These are phyloP conservation scores for Platanus orientalis DNA, from an alignment of 164 flowering plant species.

Conservation along the genomic window DNA sequence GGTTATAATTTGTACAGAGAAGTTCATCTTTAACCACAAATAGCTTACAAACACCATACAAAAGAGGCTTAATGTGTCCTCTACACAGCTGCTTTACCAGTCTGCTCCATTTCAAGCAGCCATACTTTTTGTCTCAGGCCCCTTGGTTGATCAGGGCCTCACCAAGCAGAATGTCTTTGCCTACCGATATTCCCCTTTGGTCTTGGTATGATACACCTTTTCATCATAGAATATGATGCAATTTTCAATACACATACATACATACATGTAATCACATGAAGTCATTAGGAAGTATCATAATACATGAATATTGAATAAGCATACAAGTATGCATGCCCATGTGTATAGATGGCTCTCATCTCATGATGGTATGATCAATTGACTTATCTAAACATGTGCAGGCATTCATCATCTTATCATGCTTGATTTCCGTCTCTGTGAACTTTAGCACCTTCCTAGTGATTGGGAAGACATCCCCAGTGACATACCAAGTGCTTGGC, in stretches of 20 bases:
- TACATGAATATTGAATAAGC: neutral
- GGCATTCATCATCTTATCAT: constrained; percentile 78
- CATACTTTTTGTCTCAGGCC: constrained; percentile 85
- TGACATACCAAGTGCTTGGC: constrained; percentile 96
- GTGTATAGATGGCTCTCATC: neutral
- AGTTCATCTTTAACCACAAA: constrained; percentile 34
- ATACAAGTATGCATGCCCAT: neutral
- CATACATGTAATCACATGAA: too few species aligned
- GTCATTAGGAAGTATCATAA: too few species aligned
- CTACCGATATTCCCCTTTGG: constrained; percentile 64
- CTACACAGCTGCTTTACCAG: constrained; percentile 91
- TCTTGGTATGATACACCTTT: constrained; percentile 46
- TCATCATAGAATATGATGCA: neutral
- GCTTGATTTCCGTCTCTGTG: constrained; percentile 82
- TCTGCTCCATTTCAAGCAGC: constrained; percentile 99
- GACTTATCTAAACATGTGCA: too few species aligned
- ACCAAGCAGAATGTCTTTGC: constrained; percentile 85
- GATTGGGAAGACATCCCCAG: constrained; percentile 95
- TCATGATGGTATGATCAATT: too few species aligned
- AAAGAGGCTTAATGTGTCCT: constrained; percentile 82
- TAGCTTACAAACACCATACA: constrained; percentile 97
- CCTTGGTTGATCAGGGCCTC: constrained; percentile 78
- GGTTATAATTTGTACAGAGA: too few species aligned
- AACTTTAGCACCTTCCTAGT: constrained; percentile 96
- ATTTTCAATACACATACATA: too few species aligned